Base-by-base conservation (phyloP, 768 basidiomycete species). In the Cystofilobasidium capitatum region DNA sequence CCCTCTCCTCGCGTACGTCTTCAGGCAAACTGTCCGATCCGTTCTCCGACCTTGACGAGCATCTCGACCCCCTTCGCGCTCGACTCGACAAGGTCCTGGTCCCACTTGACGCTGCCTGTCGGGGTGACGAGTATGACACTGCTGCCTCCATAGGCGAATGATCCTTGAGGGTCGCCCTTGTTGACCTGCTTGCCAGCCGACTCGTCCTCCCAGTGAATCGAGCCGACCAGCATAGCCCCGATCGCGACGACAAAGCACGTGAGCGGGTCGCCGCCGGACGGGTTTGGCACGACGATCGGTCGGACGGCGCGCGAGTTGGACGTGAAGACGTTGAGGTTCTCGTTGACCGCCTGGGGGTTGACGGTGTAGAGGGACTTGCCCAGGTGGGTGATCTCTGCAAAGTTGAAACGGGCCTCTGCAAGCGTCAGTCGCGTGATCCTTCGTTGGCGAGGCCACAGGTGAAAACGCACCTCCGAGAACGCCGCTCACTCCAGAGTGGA, bases 211-310 rank as follows among this genome's bases (percentile, higher is more conserved):
- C 85, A 88, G 1, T 64, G 78, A 72, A 91, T 86, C 61, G 83
- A 83, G 0, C 87, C 89, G 0, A 90, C 89, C 40, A 91, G 83
- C 78, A 91, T 81, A 10, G 89, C 89, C 3, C 89, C 89, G 66
- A 91, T 81, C 12, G 88, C 86, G 13, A 89, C 83, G 70, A 86
- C 84, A 0, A 83, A 88, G 20, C 89, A 77, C 16, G 80, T 80
- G 22, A 79, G 66, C 16, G 37, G 13, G 67, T 75, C 68, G 49
- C 42, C 51, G 29, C 75, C 75, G 22, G 69, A 69, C 0, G 71
- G 71, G 5, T 26, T 13, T n/a, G 51, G 17, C 42, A 75, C 62
- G 5, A 31, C 26, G 39, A 86, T 71, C 70, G 82, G 81, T 2
- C 84, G 75, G 13, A 85, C 77, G 2, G 83, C 82, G 14, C 87